phyloP scores from a whole-genome alignment of 2,329 filamentous ascomycete species.

The Fusarium sp. region DNA sequence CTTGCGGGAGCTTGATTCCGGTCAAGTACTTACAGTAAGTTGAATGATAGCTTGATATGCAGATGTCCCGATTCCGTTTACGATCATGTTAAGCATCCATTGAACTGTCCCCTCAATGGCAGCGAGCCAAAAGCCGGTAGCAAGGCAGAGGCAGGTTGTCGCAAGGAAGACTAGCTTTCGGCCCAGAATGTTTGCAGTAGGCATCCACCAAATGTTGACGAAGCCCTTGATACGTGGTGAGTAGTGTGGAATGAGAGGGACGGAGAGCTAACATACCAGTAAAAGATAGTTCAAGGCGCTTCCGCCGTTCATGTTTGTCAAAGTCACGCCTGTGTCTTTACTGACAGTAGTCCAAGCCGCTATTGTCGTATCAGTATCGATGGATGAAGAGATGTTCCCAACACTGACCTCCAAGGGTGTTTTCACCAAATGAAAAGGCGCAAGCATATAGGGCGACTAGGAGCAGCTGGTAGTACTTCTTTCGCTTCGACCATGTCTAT shows the following conservation, averaged over 20 bases:
- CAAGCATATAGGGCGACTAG: background rate
- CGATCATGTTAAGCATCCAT: background rate
- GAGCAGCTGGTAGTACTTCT: background rate
- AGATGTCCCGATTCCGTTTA: background rate
- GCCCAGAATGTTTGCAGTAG: background rate
- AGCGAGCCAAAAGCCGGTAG: background rate
- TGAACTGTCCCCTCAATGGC: accelerated
- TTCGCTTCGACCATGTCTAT: background rate
- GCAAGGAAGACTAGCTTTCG: background rate
- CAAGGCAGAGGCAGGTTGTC: background rate
- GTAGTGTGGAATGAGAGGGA: accelerated
- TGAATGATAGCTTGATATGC: background rate
- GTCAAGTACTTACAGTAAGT: background rate
- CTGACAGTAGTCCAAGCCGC: background rate
- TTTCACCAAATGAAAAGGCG: background rate
- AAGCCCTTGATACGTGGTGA: background rate
- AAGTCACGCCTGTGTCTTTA: background rate
- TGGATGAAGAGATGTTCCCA: accelerated
- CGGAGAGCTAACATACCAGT: accelerated
- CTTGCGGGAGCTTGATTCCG: accelerated
- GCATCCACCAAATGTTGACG: background rate
- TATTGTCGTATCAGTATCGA: background rate
- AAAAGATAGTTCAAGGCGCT: background rate
- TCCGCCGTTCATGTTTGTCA: background rate
- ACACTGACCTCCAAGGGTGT: background rate